These are phyloP conservation scores for Dichomitus squalens DNA, from an alignment of 1,284 basidiomycete genomes.

Conservation along the genomic window DNA sequence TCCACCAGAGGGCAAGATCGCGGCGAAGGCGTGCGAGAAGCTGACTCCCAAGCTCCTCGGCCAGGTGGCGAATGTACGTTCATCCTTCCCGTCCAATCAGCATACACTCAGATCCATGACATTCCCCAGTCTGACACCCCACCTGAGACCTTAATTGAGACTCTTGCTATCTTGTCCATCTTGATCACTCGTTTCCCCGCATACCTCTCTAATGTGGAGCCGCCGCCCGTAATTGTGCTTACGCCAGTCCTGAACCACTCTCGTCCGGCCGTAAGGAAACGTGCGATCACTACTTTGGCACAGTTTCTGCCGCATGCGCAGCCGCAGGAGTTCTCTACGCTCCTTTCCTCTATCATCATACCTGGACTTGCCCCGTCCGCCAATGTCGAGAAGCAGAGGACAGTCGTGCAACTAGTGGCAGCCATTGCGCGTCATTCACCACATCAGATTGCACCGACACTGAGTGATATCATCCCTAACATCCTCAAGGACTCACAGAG, in stretches of 20 bases:
- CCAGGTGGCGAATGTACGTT: slow-evolving; percentile 74
- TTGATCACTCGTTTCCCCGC: slow-evolving; percentile 86
- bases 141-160: slow-evolving; percentile 86
- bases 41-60: slow-evolving; percentile 83
- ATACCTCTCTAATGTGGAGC: slow-evolving; percentile 59
- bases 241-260: slow-evolving; percentile 76
- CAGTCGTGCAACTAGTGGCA: slow-evolving; percentile 80
- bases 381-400: slow-evolving; percentile 69
- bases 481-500: slow-evolving; percentile 66
- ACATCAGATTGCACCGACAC: slow-evolving; percentile 57
- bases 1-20: slow-evolving; percentile 78
- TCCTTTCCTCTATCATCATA: slow-evolving; percentile 61
- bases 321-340: slow-evolving; percentile 52
- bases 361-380: slow-evolving; percentile 58
- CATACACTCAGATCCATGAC: not conserved
- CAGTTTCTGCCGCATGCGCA: slow-evolving; percentile 76
- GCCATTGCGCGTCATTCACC: slow-evolving; percentile 77
- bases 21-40: slow-evolving; percentile 80
- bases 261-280: slow-evolving; percentile 87
- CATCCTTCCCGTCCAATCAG: not conserved
- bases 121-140: slow-evolving; percentile 61
- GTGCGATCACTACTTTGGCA: slow-evolving; percentile 84
- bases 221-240: slow-evolving; percentile 71
- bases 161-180: slow-evolving; percentile 89
- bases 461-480: slow-evolving; percentile 66